These are phyloP conservation scores for Aspergillus sclerotioniger DNA, from an alignment of 495 filamentous ascomycete genomes.

Conservation along the genomic window DNA sequence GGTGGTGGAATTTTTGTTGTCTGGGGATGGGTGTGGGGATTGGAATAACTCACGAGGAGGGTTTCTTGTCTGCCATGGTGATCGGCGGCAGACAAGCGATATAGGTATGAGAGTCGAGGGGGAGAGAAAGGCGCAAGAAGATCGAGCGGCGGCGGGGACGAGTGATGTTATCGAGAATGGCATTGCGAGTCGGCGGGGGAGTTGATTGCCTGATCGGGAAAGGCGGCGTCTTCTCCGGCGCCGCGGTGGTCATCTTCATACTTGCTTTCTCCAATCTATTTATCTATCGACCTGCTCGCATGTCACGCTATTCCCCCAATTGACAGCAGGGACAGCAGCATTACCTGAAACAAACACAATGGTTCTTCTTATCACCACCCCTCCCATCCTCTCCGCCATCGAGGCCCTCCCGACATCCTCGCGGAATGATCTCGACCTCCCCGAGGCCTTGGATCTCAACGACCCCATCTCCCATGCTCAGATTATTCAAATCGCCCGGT, in stretches of 20 bases:
- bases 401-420: constrained; percentile 36
- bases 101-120: not conserved
- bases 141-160: constrained; percentile 16
- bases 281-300: not conserved
- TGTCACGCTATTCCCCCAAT: too few relatives aligned
- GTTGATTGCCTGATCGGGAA: constrained; percentile 27
- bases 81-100: not conserved
- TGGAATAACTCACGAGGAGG: constrained; percentile 13
- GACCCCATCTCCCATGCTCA: constrained; percentile 79
- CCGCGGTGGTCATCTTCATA: not conserved
- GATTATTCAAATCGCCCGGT: constrained; percentile 64
- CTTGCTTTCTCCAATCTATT: not conserved
- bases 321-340: too few relatives aligned
- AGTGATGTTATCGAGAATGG: constrained; percentile 8
- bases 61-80: constrained; percentile 24
- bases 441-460: constrained; percentile 46
- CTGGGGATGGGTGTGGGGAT: not conserved
- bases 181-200: constrained; percentile 20
- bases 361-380: constrained; percentile 77
- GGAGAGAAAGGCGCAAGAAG: constrained; percentile 4
- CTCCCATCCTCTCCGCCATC: constrained; percentile 64
- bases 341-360: constrained; percentile 39
- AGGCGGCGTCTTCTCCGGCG: not conserved
- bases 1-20: constrained; percentile 16
- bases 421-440: constrained; percentile 34